Evolutionary conservation across 495 filamentous ascomycete species (phyloP).

Genomic region (Talaromyces proteolyticus): DNA sequence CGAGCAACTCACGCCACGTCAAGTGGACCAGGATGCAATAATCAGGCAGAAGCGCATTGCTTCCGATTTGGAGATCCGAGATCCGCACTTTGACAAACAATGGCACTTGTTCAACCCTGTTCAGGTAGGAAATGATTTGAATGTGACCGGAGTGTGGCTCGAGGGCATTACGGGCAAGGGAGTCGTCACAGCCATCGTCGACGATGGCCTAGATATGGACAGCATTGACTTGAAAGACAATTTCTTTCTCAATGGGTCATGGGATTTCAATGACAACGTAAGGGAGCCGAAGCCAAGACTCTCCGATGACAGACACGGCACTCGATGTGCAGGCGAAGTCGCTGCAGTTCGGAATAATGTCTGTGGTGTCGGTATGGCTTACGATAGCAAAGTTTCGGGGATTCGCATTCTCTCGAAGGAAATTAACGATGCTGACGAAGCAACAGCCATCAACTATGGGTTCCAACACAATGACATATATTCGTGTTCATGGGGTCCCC

Average conservation of each 20-base stretch:
- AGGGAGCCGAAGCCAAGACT: conserved; percentile 75
- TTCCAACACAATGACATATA: conserved; percentile 93
- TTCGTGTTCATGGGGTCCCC: conserved; percentile 97
- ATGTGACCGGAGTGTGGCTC: conserved; percentile 87
- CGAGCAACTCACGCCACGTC: conserved; percentile 5
- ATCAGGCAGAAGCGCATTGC: conserved; percentile 56
- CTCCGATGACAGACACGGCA: conserved; percentile 81
- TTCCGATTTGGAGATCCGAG: conserved; percentile 61
- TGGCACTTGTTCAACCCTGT: conserved; percentile 91
- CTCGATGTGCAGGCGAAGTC: conserved; percentile 91
- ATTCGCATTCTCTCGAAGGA: conserved; percentile 84
- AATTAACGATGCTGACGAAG: conserved; percentile 93
- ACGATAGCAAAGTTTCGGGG: conserved; percentile 81
- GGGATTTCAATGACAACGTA: conserved; percentile 85
- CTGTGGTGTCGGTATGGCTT: conserved; percentile 94
- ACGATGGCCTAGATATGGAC: conserved; percentile 96
- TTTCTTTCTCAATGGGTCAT: conserved; percentile 85
- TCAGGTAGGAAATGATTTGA: conserved; percentile 83
- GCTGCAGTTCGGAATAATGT: conserved; percentile 84
- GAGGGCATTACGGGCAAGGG: conserved; percentile 90
- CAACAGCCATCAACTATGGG: conserved; percentile 84
- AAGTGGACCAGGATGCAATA: conserved; percentile 40
- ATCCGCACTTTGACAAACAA: conserved; percentile 89
- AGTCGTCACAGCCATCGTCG: conserved; percentile 84
- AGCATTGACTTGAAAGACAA: conserved; percentile 90